A percentile compares a stretch with the other conserved stretches of the same genome.
Conservation (phyloP, 2,329 filamentous ascomycete species). For the Penicillium sp. region DNA sequence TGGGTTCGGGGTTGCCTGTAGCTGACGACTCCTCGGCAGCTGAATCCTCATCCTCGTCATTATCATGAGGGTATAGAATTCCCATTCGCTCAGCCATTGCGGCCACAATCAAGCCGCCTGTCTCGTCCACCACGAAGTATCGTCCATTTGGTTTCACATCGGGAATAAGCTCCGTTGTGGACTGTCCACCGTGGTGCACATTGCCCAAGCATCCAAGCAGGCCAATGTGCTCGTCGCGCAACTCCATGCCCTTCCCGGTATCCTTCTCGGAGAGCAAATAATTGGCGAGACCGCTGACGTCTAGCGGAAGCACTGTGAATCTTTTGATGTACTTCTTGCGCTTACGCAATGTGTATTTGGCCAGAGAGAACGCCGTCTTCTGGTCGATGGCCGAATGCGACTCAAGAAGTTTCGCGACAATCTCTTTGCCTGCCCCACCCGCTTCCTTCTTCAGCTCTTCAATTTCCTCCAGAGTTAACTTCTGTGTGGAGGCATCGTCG, state of each 20-base stretch:
- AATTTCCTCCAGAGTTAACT: conserved; percentile 69
- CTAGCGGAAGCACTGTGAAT: conserved; percentile 82
- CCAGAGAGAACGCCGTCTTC: conserved; percentile 89
- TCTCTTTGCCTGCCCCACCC: conserved; percentile 76
- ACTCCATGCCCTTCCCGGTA: conserved; percentile 75
- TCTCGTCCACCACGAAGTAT: conserved; percentile 85
- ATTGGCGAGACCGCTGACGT: conserved; percentile 72
- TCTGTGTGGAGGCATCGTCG: conserved; percentile 69
- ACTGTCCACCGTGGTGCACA: conserved; percentile 68
- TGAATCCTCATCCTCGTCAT: conserved; percentile 1
- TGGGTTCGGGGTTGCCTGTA: neutral
- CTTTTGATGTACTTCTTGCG: conserved; percentile 88
- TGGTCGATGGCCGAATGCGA: conserved; percentile 88
- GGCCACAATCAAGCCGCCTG: conserved; percentile 76
- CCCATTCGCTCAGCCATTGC: conserved; percentile 88
- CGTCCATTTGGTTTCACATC: conserved; percentile 52
- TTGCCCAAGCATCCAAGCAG: conserved; percentile 88
- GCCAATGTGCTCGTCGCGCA: conserved; percentile 79
- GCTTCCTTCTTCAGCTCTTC: conserved; percentile 71
- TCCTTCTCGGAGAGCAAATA: conserved; percentile 82
- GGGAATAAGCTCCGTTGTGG: conserved; percentile 23
- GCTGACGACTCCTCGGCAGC: neutral
- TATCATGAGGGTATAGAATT: conserved; percentile 60
- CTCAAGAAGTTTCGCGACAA: conserved; percentile 89
- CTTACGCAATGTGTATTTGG: conserved; percentile 95